Conservation (phyloP, 2,329 filamentous ascomycete species). For the Colletotrichum sp. region DNA sequence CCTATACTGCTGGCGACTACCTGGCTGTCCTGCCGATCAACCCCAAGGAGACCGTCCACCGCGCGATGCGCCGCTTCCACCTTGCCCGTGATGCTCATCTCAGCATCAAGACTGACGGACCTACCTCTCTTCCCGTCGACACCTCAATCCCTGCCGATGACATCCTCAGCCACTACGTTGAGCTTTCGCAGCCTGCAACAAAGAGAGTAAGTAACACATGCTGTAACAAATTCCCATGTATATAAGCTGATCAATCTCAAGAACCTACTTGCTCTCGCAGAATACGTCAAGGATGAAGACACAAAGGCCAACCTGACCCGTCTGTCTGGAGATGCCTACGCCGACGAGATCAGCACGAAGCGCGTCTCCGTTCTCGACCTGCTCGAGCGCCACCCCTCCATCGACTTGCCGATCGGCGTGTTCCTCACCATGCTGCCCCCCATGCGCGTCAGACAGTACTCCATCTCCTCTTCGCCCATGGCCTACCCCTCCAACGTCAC, state of each 20-base stretch:
- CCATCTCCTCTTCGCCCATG: slow-evolving; percentile 73
- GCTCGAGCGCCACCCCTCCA: slow-evolving; percentile 59
- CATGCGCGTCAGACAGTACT: slow-evolving; percentile 56
- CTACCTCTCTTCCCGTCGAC: slow-evolving; percentile 59
- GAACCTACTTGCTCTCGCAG: slow-evolving; percentile 33
- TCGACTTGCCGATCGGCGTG: slow-evolving; percentile 61
- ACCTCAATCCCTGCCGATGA: slow-evolving; percentile 65
- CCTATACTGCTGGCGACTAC: slow-evolving; percentile 78
- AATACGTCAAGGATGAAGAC: slow-evolving; percentile 36
- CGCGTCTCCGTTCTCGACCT: slow-evolving; percentile 65
- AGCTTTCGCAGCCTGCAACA: slow-evolving; percentile 75
- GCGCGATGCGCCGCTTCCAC: slow-evolving; percentile 71
- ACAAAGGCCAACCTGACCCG: slow-evolving; percentile 35
- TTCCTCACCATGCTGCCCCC: slow-evolving; percentile 70
- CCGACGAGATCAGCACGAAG: slow-evolving; percentile 47
- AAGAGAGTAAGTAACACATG: slow-evolving; percentile 56
- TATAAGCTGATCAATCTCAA: slow-evolving; percentile 28
- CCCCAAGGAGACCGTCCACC: slow-evolving; percentile 62
- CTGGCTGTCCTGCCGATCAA: slow-evolving; percentile 77
- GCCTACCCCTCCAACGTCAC: slow-evolving; percentile 59
- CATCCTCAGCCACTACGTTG: slow-evolving; percentile 73
- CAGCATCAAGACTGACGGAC: slow-evolving; percentile 58
- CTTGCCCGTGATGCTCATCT: slow-evolving; percentile 73
- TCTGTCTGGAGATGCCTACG: slow-evolving; percentile 42
- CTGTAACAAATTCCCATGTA: neutral